These are phyloP conservation scores for Mucor circinelloides DNA, from an alignment of 371 early-diverging fungal species.

Conservation along the genomic window DNA sequence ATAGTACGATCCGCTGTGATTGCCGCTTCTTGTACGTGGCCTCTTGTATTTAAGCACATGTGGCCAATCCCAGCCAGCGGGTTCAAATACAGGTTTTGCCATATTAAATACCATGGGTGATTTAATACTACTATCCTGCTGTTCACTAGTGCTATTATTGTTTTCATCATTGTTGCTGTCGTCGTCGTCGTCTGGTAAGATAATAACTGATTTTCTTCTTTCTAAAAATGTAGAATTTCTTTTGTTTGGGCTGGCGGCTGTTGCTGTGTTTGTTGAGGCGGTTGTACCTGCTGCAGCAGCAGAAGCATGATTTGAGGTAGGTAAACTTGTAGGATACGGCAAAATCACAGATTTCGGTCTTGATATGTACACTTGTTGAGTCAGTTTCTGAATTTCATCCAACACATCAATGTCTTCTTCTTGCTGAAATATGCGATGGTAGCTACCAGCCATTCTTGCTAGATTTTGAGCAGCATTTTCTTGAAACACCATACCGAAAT, in stretches of 20 bases:
- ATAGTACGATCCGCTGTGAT: constrained; percentile 6
- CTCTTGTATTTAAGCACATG: constrained; percentile 25
- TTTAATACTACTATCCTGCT: neutral
- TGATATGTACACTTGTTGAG: constrained; percentile 8
- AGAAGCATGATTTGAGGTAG: neutral
- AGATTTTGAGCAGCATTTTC: constrained; percentile 42
- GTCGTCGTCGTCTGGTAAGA: neutral
- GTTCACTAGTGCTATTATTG: neutral
- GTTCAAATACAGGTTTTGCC: constrained; percentile 37
- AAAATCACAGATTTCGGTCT: constrained; percentile 20
- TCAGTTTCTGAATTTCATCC: constrained; percentile 24
- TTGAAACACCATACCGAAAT: constrained; percentile 35
- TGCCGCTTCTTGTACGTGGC: constrained; percentile 5
- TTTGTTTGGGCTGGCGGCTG: neutral
- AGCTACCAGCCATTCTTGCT: constrained; percentile 33
- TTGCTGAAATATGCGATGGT: constrained; percentile 30
- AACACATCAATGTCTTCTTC: constrained; percentile 13
- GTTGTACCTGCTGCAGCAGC: neutral
- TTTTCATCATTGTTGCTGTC: neutral
- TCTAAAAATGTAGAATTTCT: constrained; percentile 23
- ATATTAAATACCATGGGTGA: constrained; percentile 29
- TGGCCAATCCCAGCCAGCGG: constrained; percentile 44
- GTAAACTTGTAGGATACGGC: constrained; percentile 14
- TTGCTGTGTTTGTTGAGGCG: neutral
- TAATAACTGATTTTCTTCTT: constrained; percentile 25